These are phyloP conservation scores for Blastobotrys capitulatus DNA, from an alignment of 1,139 yeast genomes.

Conservation along the genomic window DNA sequence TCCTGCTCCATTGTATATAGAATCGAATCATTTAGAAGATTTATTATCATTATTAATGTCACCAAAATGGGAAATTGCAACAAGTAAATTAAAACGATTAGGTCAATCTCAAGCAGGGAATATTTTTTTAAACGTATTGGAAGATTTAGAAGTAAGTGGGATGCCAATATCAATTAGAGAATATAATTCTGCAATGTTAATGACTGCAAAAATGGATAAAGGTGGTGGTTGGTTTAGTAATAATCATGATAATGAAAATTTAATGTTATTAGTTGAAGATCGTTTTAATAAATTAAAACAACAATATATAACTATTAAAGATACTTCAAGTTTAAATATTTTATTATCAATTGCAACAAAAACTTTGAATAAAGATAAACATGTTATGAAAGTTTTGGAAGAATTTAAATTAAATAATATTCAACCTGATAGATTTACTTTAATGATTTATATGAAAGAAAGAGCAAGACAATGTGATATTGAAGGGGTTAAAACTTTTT, in stretches of 20 bases:
- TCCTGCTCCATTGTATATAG: slow-evolving; percentile 32
- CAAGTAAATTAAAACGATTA: not conserved
- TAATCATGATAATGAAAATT: not conserved
- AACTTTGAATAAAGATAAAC: slow-evolving; percentile 7
- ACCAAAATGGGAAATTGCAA: not conserved
- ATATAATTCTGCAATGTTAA: slow-evolving; percentile 16
- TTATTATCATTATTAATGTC: slow-evolving; percentile 27
- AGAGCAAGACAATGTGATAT: slow-evolving; percentile 16
- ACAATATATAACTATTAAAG: slow-evolving; percentile 3
- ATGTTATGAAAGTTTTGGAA: slow-evolving; percentile 10
- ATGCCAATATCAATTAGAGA: slow-evolving; percentile 24
- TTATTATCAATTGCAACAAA: slow-evolving; percentile 18
- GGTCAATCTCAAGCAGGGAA: slow-evolving; percentile 8
- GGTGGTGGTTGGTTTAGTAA: not conserved
- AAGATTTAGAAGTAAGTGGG: slow-evolving; percentile 20
- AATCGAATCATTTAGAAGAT: slow-evolving; percentile 38
- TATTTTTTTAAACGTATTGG: slow-evolving; percentile 16
- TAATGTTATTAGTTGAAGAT: slow-evolving; percentile 11
- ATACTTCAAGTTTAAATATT: slow-evolving; percentile 19
- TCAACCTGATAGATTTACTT: slow-evolving; percentile 21
- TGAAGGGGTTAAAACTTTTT: slow-evolving; percentile 16
- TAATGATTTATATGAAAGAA: slow-evolving; percentile 18
- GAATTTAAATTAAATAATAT: slow-evolving; percentile 14
- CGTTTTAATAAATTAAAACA: slow-evolving; percentile 5
- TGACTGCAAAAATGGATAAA: slow-evolving; percentile 10